Base-by-base conservation (phyloP, 1,284 basidiomycete species). In the Exsudoporus floridanus region DNA sequence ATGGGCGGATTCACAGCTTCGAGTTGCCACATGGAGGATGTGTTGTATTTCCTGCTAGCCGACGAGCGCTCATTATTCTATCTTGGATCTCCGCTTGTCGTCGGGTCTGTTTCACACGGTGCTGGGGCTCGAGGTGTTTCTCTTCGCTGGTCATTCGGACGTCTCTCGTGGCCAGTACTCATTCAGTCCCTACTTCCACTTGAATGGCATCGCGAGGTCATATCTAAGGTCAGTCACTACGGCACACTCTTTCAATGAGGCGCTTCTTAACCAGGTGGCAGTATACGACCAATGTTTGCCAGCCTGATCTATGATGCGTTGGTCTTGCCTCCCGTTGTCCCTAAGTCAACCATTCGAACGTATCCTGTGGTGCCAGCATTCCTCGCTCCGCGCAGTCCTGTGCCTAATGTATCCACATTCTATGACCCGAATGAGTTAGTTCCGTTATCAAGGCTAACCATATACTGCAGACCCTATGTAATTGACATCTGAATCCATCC, bases 91-190 rank as follows among this genome's bases (percentile, higher is more conserved):
- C 18, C 14, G 25, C 40, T 38, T 38, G 7, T 38, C 39, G 21
- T 53, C 50, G 5, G 37, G 33, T 40, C 34, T 9, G 7, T n/a
- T 56, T 59, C 53, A 23, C 55, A 45, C 43, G 35, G 25, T 46
- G 23, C n/a, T 18, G 45, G 30, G 25, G 14, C 16, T 50, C 45
- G 38, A 50, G 28, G 34, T 16, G 38, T 38, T 23, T 37, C 28
- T 27, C 27, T 39, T 46, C 36, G 36, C 16, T 40, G 36, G 21
- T 36, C 9, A 18, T 34, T 25, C 31, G 41, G 25, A 41, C 25
- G 19, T 19, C 56, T 23, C 43, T 52, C 33, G 28, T 57, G 31
- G 38, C 33, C 53, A 52, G 39, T 31, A 36, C 50, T 40, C 34
- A 14, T 46, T 18, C 38, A 42, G 19, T 25, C 33, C n/a, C 21